Base-by-base conservation (phyloP, 169 alveolate genomes). In the Plasmodium falciparum region DNA sequence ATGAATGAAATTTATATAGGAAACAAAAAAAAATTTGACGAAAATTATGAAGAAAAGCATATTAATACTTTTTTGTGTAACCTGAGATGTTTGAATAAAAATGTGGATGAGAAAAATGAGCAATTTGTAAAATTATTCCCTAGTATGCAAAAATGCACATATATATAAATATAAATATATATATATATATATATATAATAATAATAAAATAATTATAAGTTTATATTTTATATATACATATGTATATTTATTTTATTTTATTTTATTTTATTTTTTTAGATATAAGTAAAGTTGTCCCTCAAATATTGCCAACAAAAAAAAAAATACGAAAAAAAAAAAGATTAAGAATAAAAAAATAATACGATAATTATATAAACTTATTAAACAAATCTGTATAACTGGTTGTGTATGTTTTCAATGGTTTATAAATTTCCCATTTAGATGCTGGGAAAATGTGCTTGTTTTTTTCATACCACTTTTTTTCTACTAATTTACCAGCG, bases 361-460 rank as follows among this genome's bases (percentile, higher is more conserved):
- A 33, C 43, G 43, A 33, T 33, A 33, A 33, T 71, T 83, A 88
- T 17, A 65, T 56, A 33, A 33, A 74, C 17, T 63, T 76, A 12
- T 59, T 58, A 26, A 74, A 73, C 58, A 75, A 59, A 72, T 78
- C 93, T 65, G 70, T 88, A 47, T 71, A 63, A 43, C 71, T 73
- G 29, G 88, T 61, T 52, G 80, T 39, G 26, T 78, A 71, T n/a
- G 69, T 74, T 71, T 74, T 88, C 50, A 72, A 24, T 43, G 93
- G 93, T n/a, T 89, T 78, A 66, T 89, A 89, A 65, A 67, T 59
- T 62, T 89, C 93, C 93, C 93, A 89, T 45, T 89, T 75, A 43
- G 89, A 74, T 13, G 93, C 93, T 3, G 93, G 93, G 59, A 89
- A 89, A 20, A 78, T 88, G 49, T 89, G 93, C 52, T 89, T 75